phyloP scores from a whole-genome alignment of 768 basidiomycete genomes.

The Chalciporus pseudorubinellus region DNA sequence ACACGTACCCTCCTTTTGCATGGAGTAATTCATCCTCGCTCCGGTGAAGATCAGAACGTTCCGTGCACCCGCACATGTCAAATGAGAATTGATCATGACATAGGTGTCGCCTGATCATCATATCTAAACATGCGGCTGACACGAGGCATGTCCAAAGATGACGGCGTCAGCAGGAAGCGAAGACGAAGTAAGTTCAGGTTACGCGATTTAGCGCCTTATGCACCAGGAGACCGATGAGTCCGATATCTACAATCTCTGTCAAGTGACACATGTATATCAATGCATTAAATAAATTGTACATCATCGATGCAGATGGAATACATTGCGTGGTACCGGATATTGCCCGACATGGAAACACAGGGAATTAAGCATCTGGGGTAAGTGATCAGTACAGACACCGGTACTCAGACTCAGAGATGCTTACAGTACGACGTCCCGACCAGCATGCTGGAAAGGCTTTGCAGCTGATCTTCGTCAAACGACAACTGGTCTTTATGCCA shows the following conservation, averaged over 20 bases:
- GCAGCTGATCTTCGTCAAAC: constrained; percentile 88
- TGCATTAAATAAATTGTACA: background rate
- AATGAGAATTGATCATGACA: constrained; percentile 6
- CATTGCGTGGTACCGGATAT: background rate
- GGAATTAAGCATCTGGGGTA: constrained; percentile 26
- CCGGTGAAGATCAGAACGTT: constrained; percentile 4
- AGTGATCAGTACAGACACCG: constrained; percentile 13
- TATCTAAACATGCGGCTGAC: constrained; percentile 23
- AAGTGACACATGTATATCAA: too few relatives aligned
- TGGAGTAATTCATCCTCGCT: constrained; percentile 2
- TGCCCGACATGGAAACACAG: constrained; percentile 4
- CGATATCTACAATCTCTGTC: background rate
- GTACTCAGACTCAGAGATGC: constrained; percentile 25
- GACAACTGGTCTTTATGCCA: constrained; percentile 87
- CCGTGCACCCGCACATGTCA: background rate
- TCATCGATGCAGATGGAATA: constrained; percentile 6
- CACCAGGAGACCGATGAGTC: background rate
- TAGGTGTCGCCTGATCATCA: constrained; percentile 18
- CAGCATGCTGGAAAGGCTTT: constrained; percentile 83
- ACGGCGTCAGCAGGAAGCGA: background rate
- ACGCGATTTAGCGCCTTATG: background rate
- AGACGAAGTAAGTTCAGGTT: background rate
- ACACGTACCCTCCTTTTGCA: background rate
- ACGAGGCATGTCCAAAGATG: constrained; percentile 15
- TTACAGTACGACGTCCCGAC: constrained; percentile 88